Evolutionary conservation across 106 monocot species (phyloP).

Genomic region (Ottelia alismoides): DNA sequence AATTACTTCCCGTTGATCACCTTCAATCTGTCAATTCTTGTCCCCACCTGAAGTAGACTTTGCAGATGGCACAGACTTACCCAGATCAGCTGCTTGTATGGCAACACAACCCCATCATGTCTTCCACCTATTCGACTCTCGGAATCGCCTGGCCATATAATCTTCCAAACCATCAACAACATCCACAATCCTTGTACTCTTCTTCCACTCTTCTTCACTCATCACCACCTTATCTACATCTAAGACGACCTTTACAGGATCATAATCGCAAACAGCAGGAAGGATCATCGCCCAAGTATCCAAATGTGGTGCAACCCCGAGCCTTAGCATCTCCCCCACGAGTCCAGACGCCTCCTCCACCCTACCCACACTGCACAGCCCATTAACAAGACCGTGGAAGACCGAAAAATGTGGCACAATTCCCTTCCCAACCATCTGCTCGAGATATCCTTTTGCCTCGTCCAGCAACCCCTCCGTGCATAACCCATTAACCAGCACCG

Average conservation of each 20-base stretch:
- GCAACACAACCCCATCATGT: too few relatives aligned
- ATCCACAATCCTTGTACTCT: constrained; percentile 7
- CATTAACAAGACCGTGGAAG: constrained; percentile 60
- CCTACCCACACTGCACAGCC: constrained; percentile 61
- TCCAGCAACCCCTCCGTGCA: constrained; percentile 41
- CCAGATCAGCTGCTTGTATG: too few relatives aligned
- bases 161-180: constrained; percentile 4
- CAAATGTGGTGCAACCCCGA: constrained; percentile 51
- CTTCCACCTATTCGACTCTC: neutral
- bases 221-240: constrained; percentile 9
- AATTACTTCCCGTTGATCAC: too few relatives aligned
- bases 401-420: constrained; percentile 74
- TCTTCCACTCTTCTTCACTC: constrained; percentile 10
- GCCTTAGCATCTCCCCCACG: constrained; percentile 45
- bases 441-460: constrained; percentile 44
- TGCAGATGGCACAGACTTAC: too few relatives aligned
- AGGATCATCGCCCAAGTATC: constrained; percentile 53
- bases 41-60: too few relatives aligned
- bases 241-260: too few relatives aligned
- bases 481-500: constrained; percentile 52
- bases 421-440: constrained; percentile 46
- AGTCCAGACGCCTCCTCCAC: constrained; percentile 32
- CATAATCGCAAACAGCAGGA: constrained; percentile 19
- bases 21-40: too few relatives aligned
- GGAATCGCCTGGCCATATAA: constrained; percentile 2